phyloP scores from a whole-genome alignment of 1,284 basidiomycete species.

The Apiotrichum gamsii region DNA sequence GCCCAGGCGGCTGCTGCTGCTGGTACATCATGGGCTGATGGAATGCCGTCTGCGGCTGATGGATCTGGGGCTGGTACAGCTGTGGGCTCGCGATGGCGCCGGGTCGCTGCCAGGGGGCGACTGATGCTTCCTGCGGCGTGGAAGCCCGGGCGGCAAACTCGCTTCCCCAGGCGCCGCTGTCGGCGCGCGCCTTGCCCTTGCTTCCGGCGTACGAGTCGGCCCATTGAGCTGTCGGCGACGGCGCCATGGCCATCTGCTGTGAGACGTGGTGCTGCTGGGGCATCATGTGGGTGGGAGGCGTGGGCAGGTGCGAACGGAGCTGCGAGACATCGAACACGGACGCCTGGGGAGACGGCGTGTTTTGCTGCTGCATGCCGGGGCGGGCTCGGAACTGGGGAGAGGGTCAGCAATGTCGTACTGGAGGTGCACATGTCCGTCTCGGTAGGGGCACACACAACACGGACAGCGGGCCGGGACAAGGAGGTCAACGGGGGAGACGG shows the following conservation, averaged over 20 bases:
- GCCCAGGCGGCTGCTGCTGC: conserved; percentile 6
- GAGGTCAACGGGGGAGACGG: no score
- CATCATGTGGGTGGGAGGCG: no score
- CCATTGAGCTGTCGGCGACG: conserved; percentile 18
- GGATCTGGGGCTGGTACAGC: not conserved
- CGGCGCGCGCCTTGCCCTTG: conserved; percentile 18
- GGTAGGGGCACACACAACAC: no score
- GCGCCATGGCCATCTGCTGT: no score
- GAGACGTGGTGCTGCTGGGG: no score
- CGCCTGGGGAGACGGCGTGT: not conserved
- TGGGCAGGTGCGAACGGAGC: conserved; percentile 32
- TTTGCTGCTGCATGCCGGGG: not conserved
- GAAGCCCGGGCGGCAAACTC: conserved; percentile 17
- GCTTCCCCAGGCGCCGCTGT: conserved; percentile 11
- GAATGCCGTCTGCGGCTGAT: no score
- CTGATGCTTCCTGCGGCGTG: not conserved
- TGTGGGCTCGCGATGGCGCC: not conserved
- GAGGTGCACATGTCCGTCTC: no score
- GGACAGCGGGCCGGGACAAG: no score
- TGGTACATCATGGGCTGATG: conserved; percentile 10
- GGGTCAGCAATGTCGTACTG: no score
- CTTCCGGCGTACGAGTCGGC: conserved; percentile 16
- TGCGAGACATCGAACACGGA: conserved; percentile 36
- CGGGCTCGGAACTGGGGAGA: conserved; percentile 11
- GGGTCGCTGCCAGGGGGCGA: conserved; percentile 19